phyloP scores from a whole-genome alignment of 257 asterid species.

The Rubia yunnanensis region DNA sequence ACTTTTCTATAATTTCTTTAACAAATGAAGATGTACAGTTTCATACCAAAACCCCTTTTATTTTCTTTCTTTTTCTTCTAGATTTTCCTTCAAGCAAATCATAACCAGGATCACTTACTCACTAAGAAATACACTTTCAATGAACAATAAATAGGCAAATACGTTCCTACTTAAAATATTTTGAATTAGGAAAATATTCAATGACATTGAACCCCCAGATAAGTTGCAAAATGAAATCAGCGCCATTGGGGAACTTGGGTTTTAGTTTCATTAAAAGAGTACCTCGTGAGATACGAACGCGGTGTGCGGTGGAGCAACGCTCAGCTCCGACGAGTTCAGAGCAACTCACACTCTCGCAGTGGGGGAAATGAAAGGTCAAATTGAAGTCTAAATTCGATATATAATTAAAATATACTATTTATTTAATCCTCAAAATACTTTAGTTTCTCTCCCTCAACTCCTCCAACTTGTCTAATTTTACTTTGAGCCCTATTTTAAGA shows the following conservation, averaged over 20 bases:
- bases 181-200: neutral
- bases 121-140: neutral
- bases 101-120: neutral
- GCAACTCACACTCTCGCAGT: neutral
- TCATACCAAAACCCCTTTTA: neutral
- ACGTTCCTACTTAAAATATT: neutral
- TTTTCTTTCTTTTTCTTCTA: neutral
- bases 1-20: neutral
- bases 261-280: neutral
- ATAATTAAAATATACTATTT: too few relatives aligned
- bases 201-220: neutral
- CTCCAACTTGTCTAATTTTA: too few relatives aligned
- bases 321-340: slow-evolving; percentile 3
- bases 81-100: too few relatives aligned
- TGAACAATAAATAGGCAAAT: neutral
- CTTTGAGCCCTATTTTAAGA: too few relatives aligned
- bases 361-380: neutral
- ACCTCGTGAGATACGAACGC: neutral
- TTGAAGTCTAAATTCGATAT: neutral
- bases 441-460: too few relatives aligned
- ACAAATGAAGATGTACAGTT: neutral
- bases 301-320: neutral
- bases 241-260: neutral
- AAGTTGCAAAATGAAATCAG: neutral
- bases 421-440: too few relatives aligned